Base-by-base conservation (phyloP, 129 eudicot genomes). In the Silybum marianum region DNA sequence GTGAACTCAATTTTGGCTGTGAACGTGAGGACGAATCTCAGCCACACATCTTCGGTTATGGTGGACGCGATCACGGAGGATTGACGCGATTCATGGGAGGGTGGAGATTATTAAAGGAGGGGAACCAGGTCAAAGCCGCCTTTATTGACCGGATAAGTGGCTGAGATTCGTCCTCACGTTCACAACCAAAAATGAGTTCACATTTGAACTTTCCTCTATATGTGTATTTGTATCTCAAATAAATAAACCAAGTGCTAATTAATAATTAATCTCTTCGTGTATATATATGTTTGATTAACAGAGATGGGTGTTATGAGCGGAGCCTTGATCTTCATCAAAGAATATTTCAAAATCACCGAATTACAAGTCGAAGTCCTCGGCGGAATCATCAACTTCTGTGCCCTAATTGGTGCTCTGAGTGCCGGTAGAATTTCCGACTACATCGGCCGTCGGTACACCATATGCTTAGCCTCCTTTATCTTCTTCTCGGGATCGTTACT, bases 301-400 rank as follows among this genome's bases (percentile, higher is more conserved):
- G 98, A 94, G 67, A 91, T 93, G 14, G 98, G 97, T 48, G 98
- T 94, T 65, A 91, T 92, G 88, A 94, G 98, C 28, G 97, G 97
- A 80, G 98, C 97, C 16, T 72, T 86, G 90, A 88, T 94, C 13
- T 91, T 83, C 84, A 91, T 94, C 70, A 85, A 91, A 82, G 88
- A 91, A 58, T 92, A 94, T 51, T 82, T 88, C 30, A 76, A 83
- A 71, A 69, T 91, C 75, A 87, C 74, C 2, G 98, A 94, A 26
- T 23, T 79, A 13, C 90, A 90, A 81, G 65, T 90, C 11, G 89
- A 91, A 88, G 86, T 91, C 40, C 84, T 91, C 4, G 42, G 9
- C 9, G 42, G 42, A 6, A 90, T 91, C 69, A 79, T 94, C 30
- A 94, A 94, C 90, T 63, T 94, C 3, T 94, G 90, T 38, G 92